Evolutionary conservation across 2,329 filamentous ascomycete species (phyloP), one percentile per base, ranked within the genome.

Genomic region (Botrytis hyacinthi): DNA sequence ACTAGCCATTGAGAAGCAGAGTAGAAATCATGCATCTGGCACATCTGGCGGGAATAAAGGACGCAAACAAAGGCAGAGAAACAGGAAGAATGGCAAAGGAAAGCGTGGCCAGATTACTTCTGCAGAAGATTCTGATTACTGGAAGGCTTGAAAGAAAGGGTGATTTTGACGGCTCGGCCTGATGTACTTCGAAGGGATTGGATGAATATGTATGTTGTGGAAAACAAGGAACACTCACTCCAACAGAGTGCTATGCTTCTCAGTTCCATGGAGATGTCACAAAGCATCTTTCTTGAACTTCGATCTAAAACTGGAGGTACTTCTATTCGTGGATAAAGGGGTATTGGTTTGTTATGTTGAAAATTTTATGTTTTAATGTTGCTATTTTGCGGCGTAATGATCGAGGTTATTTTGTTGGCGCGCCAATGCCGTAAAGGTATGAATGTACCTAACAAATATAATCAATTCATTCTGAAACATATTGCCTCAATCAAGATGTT

Each of bases 201-300:
- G 26, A 18, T 29, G 14, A 29, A 8, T 54, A 54, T 7, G n/a
- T 54, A 4, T 54, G 6, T n/a, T 29, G 51, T 29, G 51, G 26
- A 29, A 54, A n/a, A 54, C 1, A 18, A 8, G 26, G 6, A 54
- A 8, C 6, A 6, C 1, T 54, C 51, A 54, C 51, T 29, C 6
- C 14, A 29, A 29, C n/a, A 54, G 6, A 54, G 5, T 29, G n/a
- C 6, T 29, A 14, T 54, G n/a, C 51, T 26, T 16, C 51, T 54
- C 0, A 0, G 51, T n/a, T 0, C 51, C n/a, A 29, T 54, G 51
- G 6, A 29, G n/a, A 54, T 54, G 12, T 16, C 7, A 3, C 2
- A 54, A 29, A 54, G 14, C 6, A 54, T 54, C 12, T 3, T 29
- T n/a, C 51, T 54, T 54, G 26, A 18, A 54, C 12, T 29, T 18